Evolutionary conservation across 352 stramenopile genomes (phyloP).

Genomic region (Albugo laibachii): DNA sequence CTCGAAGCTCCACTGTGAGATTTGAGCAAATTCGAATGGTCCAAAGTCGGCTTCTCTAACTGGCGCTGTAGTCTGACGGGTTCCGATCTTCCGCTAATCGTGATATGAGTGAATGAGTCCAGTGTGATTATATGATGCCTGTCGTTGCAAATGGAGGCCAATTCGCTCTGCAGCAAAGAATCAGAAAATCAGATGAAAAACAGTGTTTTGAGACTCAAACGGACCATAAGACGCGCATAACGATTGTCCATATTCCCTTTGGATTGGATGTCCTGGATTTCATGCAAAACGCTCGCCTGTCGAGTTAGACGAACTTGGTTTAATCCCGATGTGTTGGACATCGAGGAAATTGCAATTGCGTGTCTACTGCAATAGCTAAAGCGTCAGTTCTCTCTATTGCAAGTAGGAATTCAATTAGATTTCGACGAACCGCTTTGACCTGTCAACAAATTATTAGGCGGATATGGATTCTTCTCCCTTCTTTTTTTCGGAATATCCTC

Average conservation of each 20-base stretch:
- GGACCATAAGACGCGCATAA: conserved; percentile 55
- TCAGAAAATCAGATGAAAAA: neutral
- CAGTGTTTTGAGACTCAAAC: neutral
- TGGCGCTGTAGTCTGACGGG: conserved; percentile 54
- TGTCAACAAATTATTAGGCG: too few relatives aligned
- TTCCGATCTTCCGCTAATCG: conserved; percentile 28
- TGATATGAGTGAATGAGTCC: conserved; percentile 58
- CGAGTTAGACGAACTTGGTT: conserved; percentile 11
- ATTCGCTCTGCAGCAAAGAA: conserved; percentile 17
- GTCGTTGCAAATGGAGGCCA: conserved; percentile 49
- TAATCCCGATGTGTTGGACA: too few relatives aligned
- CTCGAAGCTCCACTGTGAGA: neutral
- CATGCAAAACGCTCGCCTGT: conserved; percentile 57
- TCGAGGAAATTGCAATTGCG: too few relatives aligned
- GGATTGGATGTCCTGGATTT: conserved; percentile 57
- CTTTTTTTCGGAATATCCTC: too few relatives aligned
- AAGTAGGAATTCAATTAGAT: too few relatives aligned
- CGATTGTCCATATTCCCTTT: conserved; percentile 46
- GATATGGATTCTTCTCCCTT: too few relatives aligned
- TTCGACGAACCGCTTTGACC: too few relatives aligned
- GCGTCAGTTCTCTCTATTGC: too few relatives aligned
- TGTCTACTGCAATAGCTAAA: too few relatives aligned
- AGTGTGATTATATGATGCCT: conserved; percentile 47
- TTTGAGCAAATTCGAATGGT: neutral
- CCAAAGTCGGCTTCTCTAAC: conserved; percentile 15